Conservation (phyloP, 2,329 filamentous ascomycete species). For the Claviceps sp. region DNA sequence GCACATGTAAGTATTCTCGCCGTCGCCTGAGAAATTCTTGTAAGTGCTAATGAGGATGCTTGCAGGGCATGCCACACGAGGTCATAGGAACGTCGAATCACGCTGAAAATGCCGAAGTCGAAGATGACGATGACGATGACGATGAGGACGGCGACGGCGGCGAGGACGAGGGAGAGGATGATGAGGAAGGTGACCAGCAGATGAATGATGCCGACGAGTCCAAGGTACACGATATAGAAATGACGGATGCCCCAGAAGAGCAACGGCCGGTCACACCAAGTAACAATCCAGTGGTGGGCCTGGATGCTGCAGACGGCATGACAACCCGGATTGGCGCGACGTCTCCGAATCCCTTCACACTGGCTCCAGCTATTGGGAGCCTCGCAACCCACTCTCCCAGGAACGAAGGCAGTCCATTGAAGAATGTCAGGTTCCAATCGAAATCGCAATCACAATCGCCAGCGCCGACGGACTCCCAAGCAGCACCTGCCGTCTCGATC, state of each 20-base stretch:
- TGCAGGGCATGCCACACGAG: conserved; percentile 29
- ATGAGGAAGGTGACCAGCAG: conserved; percentile 33
- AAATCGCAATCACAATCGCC: conserved; percentile 17
- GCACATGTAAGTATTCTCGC: conserved; percentile 23
- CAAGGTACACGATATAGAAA: conserved; percentile 23
- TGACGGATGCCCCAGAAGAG: conserved; percentile 21
- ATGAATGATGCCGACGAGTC: conserved; percentile 29
- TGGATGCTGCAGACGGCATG: conserved; percentile 16
- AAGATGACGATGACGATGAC: conserved; percentile 29
- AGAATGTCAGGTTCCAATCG: conserved; percentile 32
- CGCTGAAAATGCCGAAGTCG: conserved; percentile 41
- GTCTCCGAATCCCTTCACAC: conserved; percentile 18
- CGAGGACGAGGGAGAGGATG: conserved; percentile 33
- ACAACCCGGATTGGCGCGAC: conserved; percentile 8
- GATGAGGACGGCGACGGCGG: conserved; percentile 33
- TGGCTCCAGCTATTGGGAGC: conserved; percentile 17
- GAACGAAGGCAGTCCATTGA: conserved; percentile 38
- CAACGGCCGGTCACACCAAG: conserved; percentile 12
- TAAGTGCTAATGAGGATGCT: not conserved
- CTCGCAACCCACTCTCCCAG: conserved; percentile 18
- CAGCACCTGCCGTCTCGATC: conserved; percentile 1
- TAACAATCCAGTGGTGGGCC: conserved; percentile 12
- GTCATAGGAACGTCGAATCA: conserved; percentile 29
- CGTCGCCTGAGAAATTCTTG: not conserved
- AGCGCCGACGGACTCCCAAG: conserved; percentile 27